phyloP scores from a whole-genome alignment of 345 rosid species.

The Kandelia obovata region DNA sequence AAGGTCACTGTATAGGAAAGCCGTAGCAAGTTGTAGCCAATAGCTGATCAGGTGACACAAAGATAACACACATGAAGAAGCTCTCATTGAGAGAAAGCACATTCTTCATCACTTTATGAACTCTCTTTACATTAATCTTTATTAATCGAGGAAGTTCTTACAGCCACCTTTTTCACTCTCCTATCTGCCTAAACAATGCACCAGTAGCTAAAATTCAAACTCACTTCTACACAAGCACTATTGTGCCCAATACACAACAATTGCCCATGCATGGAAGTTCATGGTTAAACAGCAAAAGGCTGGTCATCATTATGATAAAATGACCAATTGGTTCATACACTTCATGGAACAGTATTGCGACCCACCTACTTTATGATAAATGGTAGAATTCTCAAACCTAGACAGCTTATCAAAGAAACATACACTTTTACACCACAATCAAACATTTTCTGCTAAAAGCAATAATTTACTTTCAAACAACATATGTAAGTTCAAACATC shows the following conservation, averaged over 20 bases:
- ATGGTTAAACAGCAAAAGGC: constrained; percentile 9
- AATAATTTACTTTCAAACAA: too few relatives aligned
- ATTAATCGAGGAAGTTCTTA: constrained; percentile 47
- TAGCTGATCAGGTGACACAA: constrained; percentile 38
- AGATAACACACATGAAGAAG: constrained; percentile 30
- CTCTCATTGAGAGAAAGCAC: constrained; percentile 38
- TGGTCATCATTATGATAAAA: neutral
- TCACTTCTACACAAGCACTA: constrained; percentile 19
- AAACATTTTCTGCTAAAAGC: too few relatives aligned
- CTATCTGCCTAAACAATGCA: constrained; percentile 60
- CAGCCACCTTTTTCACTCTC: constrained; percentile 50
- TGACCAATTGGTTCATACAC: neutral
- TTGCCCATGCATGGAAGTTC: constrained; percentile 11
- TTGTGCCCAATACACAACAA: constrained; percentile 19
- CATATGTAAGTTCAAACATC: too few relatives aligned
- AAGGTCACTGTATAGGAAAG: constrained; percentile 28
- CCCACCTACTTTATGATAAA: neutral
- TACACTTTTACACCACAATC: too few relatives aligned
- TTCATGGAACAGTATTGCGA: neutral
- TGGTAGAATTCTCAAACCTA: neutral
- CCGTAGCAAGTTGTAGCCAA: constrained; percentile 27
- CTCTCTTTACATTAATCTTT: constrained; percentile 43
- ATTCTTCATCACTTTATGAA: constrained; percentile 50
- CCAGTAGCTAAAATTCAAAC: constrained; percentile 39
- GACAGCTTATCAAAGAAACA: too few relatives aligned